Evolutionary conservation across 495 filamentous ascomycete species (phyloP), one percentile per base, ranked within the genome.

Genomic region (Aspergillus panamensis): DNA sequence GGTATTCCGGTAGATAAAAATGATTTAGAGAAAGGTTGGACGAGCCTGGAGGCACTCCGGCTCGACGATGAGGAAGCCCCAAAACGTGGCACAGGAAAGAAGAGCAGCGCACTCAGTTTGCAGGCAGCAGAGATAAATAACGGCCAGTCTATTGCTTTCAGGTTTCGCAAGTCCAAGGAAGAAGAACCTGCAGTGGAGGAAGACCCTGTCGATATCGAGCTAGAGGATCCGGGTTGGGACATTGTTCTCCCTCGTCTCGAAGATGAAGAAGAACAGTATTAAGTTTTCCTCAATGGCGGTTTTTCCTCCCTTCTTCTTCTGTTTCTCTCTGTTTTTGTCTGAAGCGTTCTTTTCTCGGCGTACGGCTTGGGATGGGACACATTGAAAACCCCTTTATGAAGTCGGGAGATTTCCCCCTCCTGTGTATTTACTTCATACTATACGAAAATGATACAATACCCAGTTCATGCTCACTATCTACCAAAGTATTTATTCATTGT

Each of bases 91-190:
- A 73, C 70, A 2, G 65, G 70, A 4, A 74, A 69, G 43, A 76
- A 73, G 51, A 61, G 82, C n/a, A 50, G 61, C 8, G 69, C 73
- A 20, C 32, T 75, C 6, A 77, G 70, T 61, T 73, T 78, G 9
- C 67, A 82, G 61, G 79, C 73, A 21, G 76, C 77, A 3, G 79
- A 80, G 8, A 61, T 87, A 31, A 71, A 69, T 40, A 82, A 90
- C 60, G 84, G 84, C 14, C 73, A 75, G n/a, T 62, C 80, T 3
- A 65, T 92, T 37, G 89, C 90, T n/a, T 93, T 92, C 72, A 80
- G 80, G 40, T 85, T 91, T 58, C 67, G 67, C 51, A 70, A 74
- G 52, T 29, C 52, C 12, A 53, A 58, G 17, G 53, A 59, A 9
- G 60, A 57, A 51, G 61, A 54, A 49, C 40, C 58, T 19, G 62